phyloP scores from a whole-genome alignment of 2,329 filamentous ascomycete species.

The Penicillium sp. region DNA sequence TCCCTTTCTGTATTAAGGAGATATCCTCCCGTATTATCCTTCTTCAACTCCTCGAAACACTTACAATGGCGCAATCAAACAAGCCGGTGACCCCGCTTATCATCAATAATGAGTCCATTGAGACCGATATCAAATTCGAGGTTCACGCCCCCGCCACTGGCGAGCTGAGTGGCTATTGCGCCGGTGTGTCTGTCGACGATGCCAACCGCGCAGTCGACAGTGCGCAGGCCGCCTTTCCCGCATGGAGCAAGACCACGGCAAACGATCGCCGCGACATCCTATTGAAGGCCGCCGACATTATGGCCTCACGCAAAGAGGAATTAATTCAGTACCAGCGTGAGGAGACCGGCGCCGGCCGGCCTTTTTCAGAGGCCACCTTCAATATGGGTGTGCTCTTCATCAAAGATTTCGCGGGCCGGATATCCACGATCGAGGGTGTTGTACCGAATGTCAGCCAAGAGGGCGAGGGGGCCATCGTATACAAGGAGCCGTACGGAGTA shows the following conservation, averaged over 20 bases:
- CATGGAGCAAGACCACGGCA: conserved; percentile 59
- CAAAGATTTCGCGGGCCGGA: conserved; percentile 46
- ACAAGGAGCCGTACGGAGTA: conserved; percentile 70
- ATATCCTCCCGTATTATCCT: background rate
- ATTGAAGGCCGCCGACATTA: conserved; percentile 29
- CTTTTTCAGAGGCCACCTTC: conserved; percentile 32
- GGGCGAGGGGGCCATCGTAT: conserved; percentile 53
- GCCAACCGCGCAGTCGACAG: conserved; percentile 50
- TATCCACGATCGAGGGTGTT: conserved; percentile 41
- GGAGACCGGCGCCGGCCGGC: conserved; percentile 47
- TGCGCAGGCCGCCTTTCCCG: conserved; percentile 58
- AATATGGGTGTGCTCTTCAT: conserved; percentile 32
- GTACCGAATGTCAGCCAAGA: conserved; percentile 44
- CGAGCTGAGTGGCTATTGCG: conserved; percentile 48
- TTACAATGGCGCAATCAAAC: conserved; percentile 11
- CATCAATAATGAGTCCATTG: conserved; percentile 38
- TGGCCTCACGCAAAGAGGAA: conserved; percentile 52
- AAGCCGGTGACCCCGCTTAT: conserved; percentile 32
- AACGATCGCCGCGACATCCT: conserved; percentile 59
- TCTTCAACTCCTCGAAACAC: background rate
- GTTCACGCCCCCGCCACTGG: conserved; percentile 51
- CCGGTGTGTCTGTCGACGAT: conserved; percentile 49
- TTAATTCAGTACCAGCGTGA: conserved; percentile 51
- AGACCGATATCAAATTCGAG: conserved; percentile 35
- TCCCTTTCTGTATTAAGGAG: background rate